A percentile compares a stretch with the other conserved stretches of the same genome.
Conservation (phyloP, 257 asterid genomes). For the Coffea canephora region DNA sequence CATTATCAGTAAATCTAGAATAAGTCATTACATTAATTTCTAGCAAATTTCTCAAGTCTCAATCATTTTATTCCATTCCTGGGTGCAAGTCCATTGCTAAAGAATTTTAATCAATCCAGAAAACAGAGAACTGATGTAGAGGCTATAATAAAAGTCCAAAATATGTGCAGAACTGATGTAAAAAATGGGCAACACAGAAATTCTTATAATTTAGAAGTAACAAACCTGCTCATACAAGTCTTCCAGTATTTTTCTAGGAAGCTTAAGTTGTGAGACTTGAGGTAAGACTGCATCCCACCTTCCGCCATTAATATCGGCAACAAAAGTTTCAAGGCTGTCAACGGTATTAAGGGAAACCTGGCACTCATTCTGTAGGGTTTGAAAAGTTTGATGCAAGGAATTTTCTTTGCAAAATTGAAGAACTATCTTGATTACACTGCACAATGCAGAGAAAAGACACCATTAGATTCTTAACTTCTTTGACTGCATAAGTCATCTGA, state of each 20-base stretch:
- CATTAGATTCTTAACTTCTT: not conserved
- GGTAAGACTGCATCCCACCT: slow-evolving; percentile 99
- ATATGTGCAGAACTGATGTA: not conserved
- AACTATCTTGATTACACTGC: slow-evolving; percentile 93
- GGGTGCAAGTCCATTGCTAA: not conserved
- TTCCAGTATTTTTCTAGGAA: slow-evolving; percentile 83
- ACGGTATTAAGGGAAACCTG: slow-evolving; percentile 96
- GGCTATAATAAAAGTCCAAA: not conserved
- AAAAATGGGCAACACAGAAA: not conserved
- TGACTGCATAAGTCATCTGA: not conserved
- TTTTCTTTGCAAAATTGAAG: slow-evolving; percentile 98
- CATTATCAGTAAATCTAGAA: not conserved
- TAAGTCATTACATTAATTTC: not conserved
- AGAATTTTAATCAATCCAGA: not conserved
- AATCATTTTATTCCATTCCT: not conserved
- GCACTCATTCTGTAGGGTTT: slow-evolving; percentile 87
- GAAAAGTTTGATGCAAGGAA: slow-evolving; percentile 86
- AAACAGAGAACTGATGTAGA: not conserved
- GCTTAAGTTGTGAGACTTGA: slow-evolving; percentile 92
- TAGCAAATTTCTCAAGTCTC: not conserved
- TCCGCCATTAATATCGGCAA: slow-evolving; percentile 90
- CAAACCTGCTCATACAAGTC: slow-evolving; percentile 94
- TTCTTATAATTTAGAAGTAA: slow-evolving; percentile 9
- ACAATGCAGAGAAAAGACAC: slow-evolving; percentile 9
- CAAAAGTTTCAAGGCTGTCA: slow-evolving; percentile 85